Conservation (phyloP, 2,329 filamentous ascomycete species). For the Colletotrichum viniferum region DNA sequence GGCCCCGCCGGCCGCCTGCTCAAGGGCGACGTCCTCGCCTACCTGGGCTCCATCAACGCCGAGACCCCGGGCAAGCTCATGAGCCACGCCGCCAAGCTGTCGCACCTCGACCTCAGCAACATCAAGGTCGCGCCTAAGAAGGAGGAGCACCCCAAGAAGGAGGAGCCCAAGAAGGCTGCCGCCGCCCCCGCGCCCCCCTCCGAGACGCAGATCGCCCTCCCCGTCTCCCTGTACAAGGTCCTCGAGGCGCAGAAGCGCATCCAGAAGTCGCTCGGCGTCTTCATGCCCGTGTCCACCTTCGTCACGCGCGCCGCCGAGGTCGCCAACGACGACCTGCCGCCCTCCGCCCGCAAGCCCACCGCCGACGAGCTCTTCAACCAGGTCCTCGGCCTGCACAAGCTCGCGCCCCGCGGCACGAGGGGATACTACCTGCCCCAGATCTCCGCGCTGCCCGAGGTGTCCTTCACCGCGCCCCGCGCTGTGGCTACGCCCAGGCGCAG, state of each 20-base stretch:
- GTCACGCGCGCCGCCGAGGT: slow-evolving; percentile 83
- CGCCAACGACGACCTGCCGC: slow-evolving; percentile 86
- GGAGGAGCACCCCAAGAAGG: slow-evolving; percentile 28
- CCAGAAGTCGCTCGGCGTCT: slow-evolving; percentile 76
- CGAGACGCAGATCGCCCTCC: slow-evolving; percentile 67
- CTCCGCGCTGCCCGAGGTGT: slow-evolving; percentile 56
- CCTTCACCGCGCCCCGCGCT: slow-evolving; percentile 36
- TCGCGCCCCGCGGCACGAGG: slow-evolving; percentile 48
- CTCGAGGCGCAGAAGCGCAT: slow-evolving; percentile 82
- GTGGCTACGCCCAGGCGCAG: slow-evolving; percentile 31
- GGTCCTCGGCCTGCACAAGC: slow-evolving; percentile 72
- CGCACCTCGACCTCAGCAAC: slow-evolving; percentile 91
- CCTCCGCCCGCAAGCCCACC: slow-evolving; percentile 67
- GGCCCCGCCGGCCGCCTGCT: slow-evolving; percentile 88
- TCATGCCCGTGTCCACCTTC: slow-evolving; percentile 84
- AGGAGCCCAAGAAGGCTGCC: too few species aligned
- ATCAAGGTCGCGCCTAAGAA: slow-evolving; percentile 77
- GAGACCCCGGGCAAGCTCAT: slow-evolving; percentile 75
- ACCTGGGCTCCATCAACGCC: slow-evolving; percentile 77
- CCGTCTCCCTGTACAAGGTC: slow-evolving; percentile 80
- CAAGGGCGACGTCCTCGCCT: slow-evolving; percentile 94
- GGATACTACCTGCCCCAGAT: slow-evolving; percentile 77
- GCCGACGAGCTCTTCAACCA: slow-evolving; percentile 88
- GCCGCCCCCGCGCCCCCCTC: slow-evolving; percentile 44
- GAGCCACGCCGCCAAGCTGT: slow-evolving; percentile 73